These are phyloP conservation scores for Lithohypha guttulata DNA, from an alignment of 2,329 filamentous ascomycete species.

Conservation along the genomic window DNA sequence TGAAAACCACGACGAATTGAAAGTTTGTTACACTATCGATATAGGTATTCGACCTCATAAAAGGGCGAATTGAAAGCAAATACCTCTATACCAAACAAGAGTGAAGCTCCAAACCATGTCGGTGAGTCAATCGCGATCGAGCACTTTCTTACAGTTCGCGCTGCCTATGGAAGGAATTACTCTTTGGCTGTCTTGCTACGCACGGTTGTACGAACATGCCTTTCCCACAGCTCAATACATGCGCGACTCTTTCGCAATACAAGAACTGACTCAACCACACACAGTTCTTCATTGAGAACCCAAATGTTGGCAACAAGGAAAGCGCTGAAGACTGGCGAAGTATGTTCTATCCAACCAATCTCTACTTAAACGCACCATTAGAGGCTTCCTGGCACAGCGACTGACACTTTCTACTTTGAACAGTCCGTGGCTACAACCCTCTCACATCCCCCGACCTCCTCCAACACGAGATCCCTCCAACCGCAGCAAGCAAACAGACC, in stretches of 20 bases:
- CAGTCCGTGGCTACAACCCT: constrained; percentile 89
- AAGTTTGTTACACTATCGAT: too few species aligned
- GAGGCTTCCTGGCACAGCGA: neutral
- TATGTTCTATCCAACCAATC: constrained; percentile 36
- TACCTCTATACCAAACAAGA: neutral
- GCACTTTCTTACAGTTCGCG: neutral
- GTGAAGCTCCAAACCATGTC: constrained; percentile 1
- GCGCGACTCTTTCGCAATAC: too few species aligned
- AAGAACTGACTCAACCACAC: neutral
- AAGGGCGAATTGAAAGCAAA: too few species aligned
- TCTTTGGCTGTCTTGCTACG: too few species aligned
- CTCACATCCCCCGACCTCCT: constrained; percentile 82
- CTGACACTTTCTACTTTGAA: constrained; percentile 8
- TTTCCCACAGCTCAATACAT: too few species aligned
- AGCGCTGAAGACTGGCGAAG: constrained; percentile 74
- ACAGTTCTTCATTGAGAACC: constrained; percentile 68
- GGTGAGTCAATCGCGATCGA: constrained; percentile 2
- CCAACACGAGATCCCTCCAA: constrained; percentile 66
- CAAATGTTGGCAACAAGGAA: constrained; percentile 63
- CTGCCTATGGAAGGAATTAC: too few species aligned
- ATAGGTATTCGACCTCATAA: too few species aligned
- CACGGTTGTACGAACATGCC: too few species aligned
- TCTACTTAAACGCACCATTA: neutral
- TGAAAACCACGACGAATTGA: too few species aligned
- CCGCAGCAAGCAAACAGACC: constrained; percentile 30